Conservation (phyloP, 2,329 filamentous ascomycete species). For the Claviceps sp. region DNA sequence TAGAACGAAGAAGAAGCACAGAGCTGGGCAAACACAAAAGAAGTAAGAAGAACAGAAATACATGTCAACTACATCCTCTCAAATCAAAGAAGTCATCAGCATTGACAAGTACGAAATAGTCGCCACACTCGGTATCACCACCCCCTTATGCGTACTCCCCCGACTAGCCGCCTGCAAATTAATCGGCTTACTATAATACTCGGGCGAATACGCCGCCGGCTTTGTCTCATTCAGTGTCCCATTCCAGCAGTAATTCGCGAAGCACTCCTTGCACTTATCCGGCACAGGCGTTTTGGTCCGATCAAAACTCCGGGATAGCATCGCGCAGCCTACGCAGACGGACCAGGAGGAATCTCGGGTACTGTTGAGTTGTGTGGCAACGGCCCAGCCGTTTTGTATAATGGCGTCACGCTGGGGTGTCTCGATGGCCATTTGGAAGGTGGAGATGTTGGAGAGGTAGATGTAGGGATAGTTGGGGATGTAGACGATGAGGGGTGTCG, state of each 20-base stretch:
- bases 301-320: conserved; percentile 62
- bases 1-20: not conserved
- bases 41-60: not conserved
- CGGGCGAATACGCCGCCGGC: conserved; percentile 21
- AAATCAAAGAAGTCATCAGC: conserved; percentile 9
- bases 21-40: not conserved
- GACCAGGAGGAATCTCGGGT: conserved; percentile 65
- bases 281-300: conserved; percentile 59
- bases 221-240: conserved; percentile 40
- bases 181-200: conserved; percentile 14
- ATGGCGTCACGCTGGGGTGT: conserved; percentile 59
- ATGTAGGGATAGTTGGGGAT: conserved; percentile 67
- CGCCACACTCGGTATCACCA: conserved; percentile 1
- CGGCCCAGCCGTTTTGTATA: conserved; percentile 76
- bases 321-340: conserved; percentile 76
- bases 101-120: not conserved
- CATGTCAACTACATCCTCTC: not conserved
- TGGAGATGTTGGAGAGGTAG: conserved; percentile 64
- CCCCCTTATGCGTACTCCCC: not conserved
- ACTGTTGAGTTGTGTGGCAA: conserved; percentile 70
- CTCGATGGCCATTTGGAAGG: conserved; percentile 55
- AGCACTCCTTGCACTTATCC: conserved; percentile 61
- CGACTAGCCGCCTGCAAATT: conserved; percentile 11
- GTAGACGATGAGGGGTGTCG: conserved; percentile 67
- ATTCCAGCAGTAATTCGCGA: conserved; percentile 81